These are phyloP conservation scores for Aegilops bicornis DNA, from an alignment of 176 grass and related monocot genomes.

Conservation along the genomic window DNA sequence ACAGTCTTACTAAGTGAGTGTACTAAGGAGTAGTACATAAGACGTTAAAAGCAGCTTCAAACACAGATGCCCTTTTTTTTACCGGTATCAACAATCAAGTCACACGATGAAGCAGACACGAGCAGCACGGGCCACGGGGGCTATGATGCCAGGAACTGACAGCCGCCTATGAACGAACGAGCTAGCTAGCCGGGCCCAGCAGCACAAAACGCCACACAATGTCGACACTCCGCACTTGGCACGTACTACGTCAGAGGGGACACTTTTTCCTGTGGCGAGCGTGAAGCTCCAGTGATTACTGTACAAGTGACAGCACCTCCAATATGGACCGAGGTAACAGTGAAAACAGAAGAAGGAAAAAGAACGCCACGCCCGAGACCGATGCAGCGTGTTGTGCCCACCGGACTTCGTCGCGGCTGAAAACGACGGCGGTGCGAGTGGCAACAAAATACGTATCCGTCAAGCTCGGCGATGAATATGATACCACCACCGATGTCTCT, in stretches of 20 bases:
- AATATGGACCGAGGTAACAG: neutral
- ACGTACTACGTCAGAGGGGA: too few species aligned
- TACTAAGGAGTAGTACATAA: too few species aligned
- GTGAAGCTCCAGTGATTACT: constrained; percentile 4
- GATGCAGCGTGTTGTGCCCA: constrained; percentile 20
- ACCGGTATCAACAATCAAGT: neutral
- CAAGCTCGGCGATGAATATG: constrained; percentile 19
- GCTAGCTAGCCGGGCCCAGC: neutral
- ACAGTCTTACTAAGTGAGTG: neutral
- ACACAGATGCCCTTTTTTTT: neutral
- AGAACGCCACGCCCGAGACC: neutral
- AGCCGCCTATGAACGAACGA: neutral
- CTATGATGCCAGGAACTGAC: neutral
- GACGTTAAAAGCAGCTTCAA: neutral
- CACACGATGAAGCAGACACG: neutral
- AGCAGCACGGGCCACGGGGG: neutral
- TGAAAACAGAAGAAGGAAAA: neutral
- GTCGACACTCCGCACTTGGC: constrained; percentile 36
- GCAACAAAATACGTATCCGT: neutral
- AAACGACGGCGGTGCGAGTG: neutral
- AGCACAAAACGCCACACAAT: constrained; percentile 7
- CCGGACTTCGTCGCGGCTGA: neutral
- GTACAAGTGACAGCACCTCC: neutral
- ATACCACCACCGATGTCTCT: constrained; percentile 10
- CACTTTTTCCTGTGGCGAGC: neutral